Evolutionary conservation across 176 grass and related monocot genomes (phyloP).

Genomic region (Melocanna baccifera): DNA sequence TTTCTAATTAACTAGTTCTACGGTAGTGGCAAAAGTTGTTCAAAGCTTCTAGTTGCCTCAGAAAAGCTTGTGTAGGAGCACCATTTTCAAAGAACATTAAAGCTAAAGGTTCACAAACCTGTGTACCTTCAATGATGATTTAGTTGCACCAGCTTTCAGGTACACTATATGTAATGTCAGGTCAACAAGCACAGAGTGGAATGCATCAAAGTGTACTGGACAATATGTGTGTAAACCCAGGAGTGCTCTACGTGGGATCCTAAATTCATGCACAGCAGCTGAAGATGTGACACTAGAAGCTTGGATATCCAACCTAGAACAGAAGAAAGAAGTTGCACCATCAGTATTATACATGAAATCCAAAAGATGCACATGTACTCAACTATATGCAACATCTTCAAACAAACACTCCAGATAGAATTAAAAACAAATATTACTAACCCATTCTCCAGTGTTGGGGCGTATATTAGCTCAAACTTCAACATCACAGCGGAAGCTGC

Average conservation of each 20-base stretch:
- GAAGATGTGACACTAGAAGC: constrained; percentile 62
- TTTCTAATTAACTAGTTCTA: constrained; percentile 23
- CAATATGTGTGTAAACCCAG: constrained; percentile 90
- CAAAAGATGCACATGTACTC: background rate
- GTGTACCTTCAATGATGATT: constrained; percentile 75
- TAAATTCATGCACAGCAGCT: constrained; percentile 86
- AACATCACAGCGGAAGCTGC: constrained; percentile 71
- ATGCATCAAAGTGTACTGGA: constrained; percentile 94
- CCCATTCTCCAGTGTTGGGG: constrained; percentile 73
- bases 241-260: constrained; percentile 77
- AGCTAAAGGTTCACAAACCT: constrained; percentile 88
- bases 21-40: background rate
- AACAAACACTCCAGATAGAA: constrained; percentile 17
- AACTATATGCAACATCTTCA: background rate
- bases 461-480: constrained; percentile 96
- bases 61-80: constrained; percentile 11
- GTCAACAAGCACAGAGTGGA: constrained; percentile 89
- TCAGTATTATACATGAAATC: constrained; percentile 26
- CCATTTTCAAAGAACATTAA: constrained; percentile 40
- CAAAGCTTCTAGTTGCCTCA: constrained; percentile 9
- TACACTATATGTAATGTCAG: constrained; percentile 84
- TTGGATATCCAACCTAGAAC: constrained; percentile 69
- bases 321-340: constrained; percentile 22
- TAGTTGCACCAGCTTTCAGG: constrained; percentile 83
- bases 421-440: constrained; percentile 31